Base-by-base conservation (phyloP, 2,329 filamentous ascomycete genomes). In the Penicillium sp. region DNA sequence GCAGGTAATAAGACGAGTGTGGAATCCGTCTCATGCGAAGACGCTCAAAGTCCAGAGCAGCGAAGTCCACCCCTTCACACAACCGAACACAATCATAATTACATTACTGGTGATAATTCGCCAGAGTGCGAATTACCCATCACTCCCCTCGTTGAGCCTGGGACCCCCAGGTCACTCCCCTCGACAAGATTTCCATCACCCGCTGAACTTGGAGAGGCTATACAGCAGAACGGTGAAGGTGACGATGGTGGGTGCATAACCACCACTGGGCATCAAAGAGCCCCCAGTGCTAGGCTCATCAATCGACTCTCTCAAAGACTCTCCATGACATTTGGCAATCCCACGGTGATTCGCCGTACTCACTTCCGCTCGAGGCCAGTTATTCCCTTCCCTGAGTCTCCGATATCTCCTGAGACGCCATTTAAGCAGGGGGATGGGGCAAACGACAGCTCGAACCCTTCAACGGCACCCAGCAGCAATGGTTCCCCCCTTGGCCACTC, bases 281-380 rank as follows among this genome's bases (percentile, higher is more conserved):
- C 61, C 10, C 69, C 71, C 11, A 68, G 56, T n/a, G 62, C 71
- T 9, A 66, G 65, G 19, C 60, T 77, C 16, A 65, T 73, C 31
- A 61, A 70, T 52, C 62, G 71, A 14, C 56, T 78, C 11, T 74
- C 76, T 1, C 69, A 68, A 37, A 76, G 68, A 55, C 52, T 78
- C 21, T 76, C 75, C 3, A 68, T 68, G 26, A 68, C 74, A 6
- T 76, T 78, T 61, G 72, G 72, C 2, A 68, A 72, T 35, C 68
- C 74, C 21, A 79, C 76, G 6, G 71, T 79, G 7, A 74, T 78
- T 47, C 76, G 68, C 49, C 74, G 75, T 50, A 63, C 69, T 2
- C 68, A 71, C 54, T 61, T 74, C 7, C 69, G 69, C 21, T 61
- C 66, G 4, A 71, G 75, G 43, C 72, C 72, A 4, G 73, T 63